Evolutionary conservation across 768 basidiomycete genomes (phyloP).

Genomic region (Tephrocybe sp.): DNA sequence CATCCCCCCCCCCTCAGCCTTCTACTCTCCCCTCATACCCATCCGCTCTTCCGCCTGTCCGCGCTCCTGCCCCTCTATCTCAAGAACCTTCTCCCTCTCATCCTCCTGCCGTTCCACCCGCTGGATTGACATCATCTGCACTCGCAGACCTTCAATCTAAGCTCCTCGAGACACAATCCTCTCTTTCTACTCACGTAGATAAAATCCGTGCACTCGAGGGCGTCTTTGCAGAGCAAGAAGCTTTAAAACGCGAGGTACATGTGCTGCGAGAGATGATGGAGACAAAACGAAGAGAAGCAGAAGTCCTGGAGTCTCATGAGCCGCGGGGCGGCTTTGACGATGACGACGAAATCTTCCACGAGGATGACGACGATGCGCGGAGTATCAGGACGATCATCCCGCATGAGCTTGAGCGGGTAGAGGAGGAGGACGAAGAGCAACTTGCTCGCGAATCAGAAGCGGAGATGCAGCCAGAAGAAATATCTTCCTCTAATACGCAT

Average conservation of each 20-base stretch:
- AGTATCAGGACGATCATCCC: conserved; percentile 73
- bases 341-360: conserved; percentile 33
- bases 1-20: conserved; percentile 38
- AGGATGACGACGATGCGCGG: conserved; percentile 67
- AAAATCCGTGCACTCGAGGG: conserved; percentile 81
- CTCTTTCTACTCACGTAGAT: conserved; percentile 74
- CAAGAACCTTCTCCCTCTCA: conserved; percentile 24
- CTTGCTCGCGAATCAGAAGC: conserved; percentile 21
- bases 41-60: conserved; percentile 62
- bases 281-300: conserved; percentile 49
- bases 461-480: conserved; percentile 16
- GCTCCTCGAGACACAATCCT: conserved; percentile 79
- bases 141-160: conserved; percentile 74
- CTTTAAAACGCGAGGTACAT: conserved; percentile 74
- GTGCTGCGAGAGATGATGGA: conserved; percentile 72
- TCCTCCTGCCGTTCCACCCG: conserved; percentile 16
- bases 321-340: conserved; percentile 29
- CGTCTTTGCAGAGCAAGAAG: conserved; percentile 81
- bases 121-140: conserved; percentile 24
- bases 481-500: neutral
- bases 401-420: conserved; percentile 68
- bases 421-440: conserved; percentile 72
- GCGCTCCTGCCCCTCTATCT: conserved; percentile 25
- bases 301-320: conserved; percentile 18
- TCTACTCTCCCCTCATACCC: conserved; percentile 63